Evolutionary conservation across 257 asterid genomes (phyloP).

Genomic region (Ballota nigra): DNA sequence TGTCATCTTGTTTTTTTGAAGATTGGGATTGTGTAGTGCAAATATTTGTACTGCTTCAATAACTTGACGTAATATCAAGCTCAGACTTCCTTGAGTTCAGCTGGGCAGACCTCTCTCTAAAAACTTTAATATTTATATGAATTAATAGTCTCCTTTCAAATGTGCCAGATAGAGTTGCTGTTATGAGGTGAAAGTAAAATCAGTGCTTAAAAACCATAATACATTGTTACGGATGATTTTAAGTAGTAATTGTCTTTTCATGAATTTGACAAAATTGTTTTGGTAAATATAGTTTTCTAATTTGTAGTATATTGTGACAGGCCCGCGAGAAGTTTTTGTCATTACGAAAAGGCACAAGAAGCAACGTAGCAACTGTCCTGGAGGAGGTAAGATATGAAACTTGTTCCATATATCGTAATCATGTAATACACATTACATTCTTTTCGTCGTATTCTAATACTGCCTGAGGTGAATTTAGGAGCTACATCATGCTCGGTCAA

Average conservation of each 20-base stretch:
- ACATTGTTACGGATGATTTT: not conserved
- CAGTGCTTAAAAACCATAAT: not conserved
- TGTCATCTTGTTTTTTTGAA: conserved; percentile 10
- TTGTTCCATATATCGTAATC: conserved; percentile 15
- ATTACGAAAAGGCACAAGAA: conserved; percentile 87
- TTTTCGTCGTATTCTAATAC: conserved; percentile 20
- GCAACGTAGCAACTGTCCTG: conserved; percentile 69
- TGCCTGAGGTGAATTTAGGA: conserved; percentile 54
- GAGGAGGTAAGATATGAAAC: conserved; percentile 71
- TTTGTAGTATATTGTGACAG: conserved; percentile 37
- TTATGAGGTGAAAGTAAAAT: not conserved
- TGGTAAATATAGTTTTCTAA: conserved; percentile 5
- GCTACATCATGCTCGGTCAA: conserved; percentile 86
- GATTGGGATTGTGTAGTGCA: conserved; percentile 10
- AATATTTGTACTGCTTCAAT: not conserved
- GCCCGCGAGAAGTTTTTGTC: conserved; percentile 97
- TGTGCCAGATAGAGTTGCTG: not conserved
- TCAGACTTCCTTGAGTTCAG: not conserved
- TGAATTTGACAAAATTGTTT: too few species aligned
- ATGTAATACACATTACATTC: conserved; percentile 1
- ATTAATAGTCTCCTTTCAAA: not conserved
- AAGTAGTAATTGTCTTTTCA: not conserved
- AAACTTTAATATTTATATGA: not conserved
- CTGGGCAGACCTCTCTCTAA: not conserved
- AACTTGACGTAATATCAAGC: not conserved